Evolutionary conservation across 2,329 filamentous ascomycete genomes (phyloP).

Genomic region (Paecilomyces sp.): DNA sequence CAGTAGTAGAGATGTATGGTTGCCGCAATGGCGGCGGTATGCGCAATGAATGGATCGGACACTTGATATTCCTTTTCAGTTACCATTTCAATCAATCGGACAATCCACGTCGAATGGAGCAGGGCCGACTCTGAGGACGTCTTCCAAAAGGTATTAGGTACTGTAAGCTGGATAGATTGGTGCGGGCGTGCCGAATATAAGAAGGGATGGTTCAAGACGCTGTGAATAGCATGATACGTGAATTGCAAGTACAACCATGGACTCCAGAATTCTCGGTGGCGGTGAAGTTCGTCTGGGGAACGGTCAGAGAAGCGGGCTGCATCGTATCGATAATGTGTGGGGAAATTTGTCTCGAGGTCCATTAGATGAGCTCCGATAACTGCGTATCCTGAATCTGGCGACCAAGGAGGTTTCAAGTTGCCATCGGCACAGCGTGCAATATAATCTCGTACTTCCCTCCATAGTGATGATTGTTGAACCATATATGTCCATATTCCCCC

Average conservation of each 20-base stretch:
- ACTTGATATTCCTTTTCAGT: constrained; percentile 39
- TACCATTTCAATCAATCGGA: constrained; percentile 45
- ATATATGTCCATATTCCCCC: constrained; percentile 15
- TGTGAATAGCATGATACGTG: constrained; percentile 23
- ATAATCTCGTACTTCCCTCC: constrained; percentile 11
- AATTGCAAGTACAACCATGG: constrained; percentile 26
- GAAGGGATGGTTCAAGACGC: constrained; percentile 24
- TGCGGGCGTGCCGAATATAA: constrained; percentile 11
- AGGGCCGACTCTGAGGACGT: constrained; percentile 41
- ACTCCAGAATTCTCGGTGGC: constrained; percentile 19
- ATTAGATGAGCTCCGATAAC: constrained; percentile 13
- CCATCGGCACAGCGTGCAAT: constrained; percentile 9
- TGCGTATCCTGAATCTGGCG: constrained; percentile 13
- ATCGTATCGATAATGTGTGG: constrained; percentile 13
- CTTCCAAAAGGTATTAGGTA: constrained; percentile 45
- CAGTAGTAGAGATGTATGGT: constrained; percentile 34
- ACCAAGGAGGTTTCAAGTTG: constrained; percentile 11
- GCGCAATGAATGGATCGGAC: constrained; percentile 42
- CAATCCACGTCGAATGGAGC: constrained; percentile 44
- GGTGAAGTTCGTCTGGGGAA: constrained; percentile 10
- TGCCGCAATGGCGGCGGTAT: constrained; percentile 41
- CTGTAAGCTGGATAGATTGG: constrained; percentile 26
- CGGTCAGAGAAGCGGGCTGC: constrained; percentile 11
- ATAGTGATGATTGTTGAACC: constrained; percentile 11
- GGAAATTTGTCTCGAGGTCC: constrained; percentile 15